Conservation (phyloP, 495 filamentous ascomycete species). For the Hypoxylon trugodes region DNA sequence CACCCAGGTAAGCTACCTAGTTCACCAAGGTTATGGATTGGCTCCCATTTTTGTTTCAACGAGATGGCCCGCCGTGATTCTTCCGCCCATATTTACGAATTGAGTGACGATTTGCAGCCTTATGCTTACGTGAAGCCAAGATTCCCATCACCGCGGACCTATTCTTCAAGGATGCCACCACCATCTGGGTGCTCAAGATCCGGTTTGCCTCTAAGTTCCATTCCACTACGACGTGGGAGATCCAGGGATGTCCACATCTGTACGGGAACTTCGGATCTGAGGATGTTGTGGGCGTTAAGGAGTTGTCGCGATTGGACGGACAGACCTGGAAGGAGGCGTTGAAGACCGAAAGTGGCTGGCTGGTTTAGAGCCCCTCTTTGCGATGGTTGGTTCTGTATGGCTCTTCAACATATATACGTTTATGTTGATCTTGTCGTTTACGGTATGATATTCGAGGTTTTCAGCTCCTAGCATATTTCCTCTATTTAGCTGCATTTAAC, state of each 20-base stretch:
- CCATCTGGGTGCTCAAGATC: conserved; percentile 58
- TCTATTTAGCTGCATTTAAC: too few species aligned
- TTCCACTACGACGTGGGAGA: conserved; percentile 55
- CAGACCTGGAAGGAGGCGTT: conserved; percentile 50
- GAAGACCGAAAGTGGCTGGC: conserved; percentile 32
- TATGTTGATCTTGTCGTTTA: too few species aligned
- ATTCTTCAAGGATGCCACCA: conserved; percentile 50
- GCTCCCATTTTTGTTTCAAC: background rate
- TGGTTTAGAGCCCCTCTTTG: conserved; percentile 3
- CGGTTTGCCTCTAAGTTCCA: conserved; percentile 47
- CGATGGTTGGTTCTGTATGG: background rate
- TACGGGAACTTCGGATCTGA: conserved; percentile 57
- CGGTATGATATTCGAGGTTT: too few species aligned
- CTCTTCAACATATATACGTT: background rate
- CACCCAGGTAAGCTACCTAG: conserved; percentile 48
- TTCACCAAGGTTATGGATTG: background rate
- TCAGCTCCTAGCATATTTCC: too few species aligned
- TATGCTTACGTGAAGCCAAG: conserved; percentile 37
- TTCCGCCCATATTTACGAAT: background rate
- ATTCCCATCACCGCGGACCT: conserved; percentile 58
- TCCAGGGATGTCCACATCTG: conserved; percentile 55
- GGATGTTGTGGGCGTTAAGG: conserved; percentile 46
- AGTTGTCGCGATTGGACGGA: conserved; percentile 44
- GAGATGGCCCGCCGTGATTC: background rate
- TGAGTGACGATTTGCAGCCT: background rate